A percentile compares a stretch with the other conserved stretches of the same genome.
phyloP scores from a whole-genome alignment of 352 stramenopile species.

The Phytophthora cryptogea region DNA sequence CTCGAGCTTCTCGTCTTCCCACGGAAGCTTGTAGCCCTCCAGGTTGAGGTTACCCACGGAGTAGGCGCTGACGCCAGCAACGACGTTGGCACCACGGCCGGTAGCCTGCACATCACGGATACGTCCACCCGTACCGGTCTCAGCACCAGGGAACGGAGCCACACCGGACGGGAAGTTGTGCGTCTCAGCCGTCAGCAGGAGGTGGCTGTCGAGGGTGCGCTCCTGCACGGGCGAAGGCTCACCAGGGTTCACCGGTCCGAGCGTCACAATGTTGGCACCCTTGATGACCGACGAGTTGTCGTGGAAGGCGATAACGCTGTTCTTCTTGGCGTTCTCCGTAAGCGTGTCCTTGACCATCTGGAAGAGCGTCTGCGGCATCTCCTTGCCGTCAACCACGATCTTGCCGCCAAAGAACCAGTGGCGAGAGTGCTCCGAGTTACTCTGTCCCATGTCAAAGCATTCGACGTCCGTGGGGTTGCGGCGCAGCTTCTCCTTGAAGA shows the following conservation, averaged over 20 bases:
- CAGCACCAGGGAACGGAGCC: slow-evolving; percentile 94
- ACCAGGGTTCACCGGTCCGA: slow-evolving; percentile 71
- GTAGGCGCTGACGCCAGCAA: slow-evolving; percentile 92
- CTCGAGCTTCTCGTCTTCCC: slow-evolving; percentile 93
- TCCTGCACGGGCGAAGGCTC: slow-evolving; percentile 72
- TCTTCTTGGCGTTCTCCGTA: slow-evolving; percentile 88
- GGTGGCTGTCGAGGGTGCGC: slow-evolving; percentile 89
- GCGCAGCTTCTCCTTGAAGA: slow-evolving; percentile 97
- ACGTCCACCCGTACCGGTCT: slow-evolving; percentile 97
- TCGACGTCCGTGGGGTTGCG: slow-evolving; percentile 99
- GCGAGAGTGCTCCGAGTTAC: slow-evolving; percentile 99
- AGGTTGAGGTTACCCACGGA: slow-evolving; percentile 96
- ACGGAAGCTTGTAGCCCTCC: slow-evolving; percentile 95
- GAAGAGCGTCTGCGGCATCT: slow-evolving; percentile 97
- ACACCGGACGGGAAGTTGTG: slow-evolving; percentile 99
- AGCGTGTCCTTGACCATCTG: slow-evolving; percentile 99
- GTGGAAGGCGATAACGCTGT: slow-evolving; percentile 99
- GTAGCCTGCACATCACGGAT: slow-evolving; percentile 99
- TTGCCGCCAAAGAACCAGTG: slow-evolving; percentile 99
- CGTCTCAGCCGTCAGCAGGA: slow-evolving; percentile 98
- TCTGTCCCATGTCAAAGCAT: slow-evolving; percentile 99
- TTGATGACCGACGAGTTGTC: slow-evolving; percentile 99
- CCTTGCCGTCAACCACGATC: slow-evolving; percentile 97
- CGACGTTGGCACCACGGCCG: slow-evolving; percentile 94
- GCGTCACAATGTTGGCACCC: slow-evolving; percentile 90